Conservation (phyloP, 305 asterid genomes). For the Rubia tinctorum region DNA sequence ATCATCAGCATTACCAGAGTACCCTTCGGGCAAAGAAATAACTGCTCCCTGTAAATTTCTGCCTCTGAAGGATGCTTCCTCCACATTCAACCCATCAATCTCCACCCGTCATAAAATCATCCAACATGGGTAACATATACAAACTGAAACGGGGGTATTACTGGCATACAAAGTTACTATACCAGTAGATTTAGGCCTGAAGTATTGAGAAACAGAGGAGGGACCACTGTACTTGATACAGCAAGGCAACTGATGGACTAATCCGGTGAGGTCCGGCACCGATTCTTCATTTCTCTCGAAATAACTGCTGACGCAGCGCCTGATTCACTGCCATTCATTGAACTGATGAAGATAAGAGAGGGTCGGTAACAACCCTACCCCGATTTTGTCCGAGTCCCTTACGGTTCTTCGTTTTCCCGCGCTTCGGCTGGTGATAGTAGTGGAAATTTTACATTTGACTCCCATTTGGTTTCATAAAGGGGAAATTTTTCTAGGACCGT, state of each 20-base stretch:
- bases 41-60: constrained; percentile 82
- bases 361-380: neutral
- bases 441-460: neutral
- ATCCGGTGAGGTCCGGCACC: constrained; percentile 59
- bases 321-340: constrained; percentile 5
- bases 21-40: constrained; percentile 57
- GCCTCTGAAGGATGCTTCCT: constrained; percentile 91
- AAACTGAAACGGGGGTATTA: neutral
- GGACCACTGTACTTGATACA: constrained; percentile 83
- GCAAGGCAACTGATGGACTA: constrained; percentile 83
- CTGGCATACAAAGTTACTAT: constrained; percentile 1
- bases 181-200: constrained; percentile 84
- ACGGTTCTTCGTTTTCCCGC: neutral
- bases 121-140: neutral
- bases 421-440: neutral
- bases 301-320: constrained; percentile 27
- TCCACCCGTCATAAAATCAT: constrained; percentile 30
- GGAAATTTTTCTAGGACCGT: too few relatives aligned
- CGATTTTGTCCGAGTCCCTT: neutral
- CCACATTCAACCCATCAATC: constrained; percentile 73
- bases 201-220: constrained; percentile 72
- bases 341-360: neutral
- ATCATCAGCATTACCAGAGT: constrained; percentile 45
- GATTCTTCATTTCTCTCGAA: constrained; percentile 32
- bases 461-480: neutral